phyloP scores from a whole-genome alignment of 768 basidiomycete genomes.

The Mycena maculata region DNA sequence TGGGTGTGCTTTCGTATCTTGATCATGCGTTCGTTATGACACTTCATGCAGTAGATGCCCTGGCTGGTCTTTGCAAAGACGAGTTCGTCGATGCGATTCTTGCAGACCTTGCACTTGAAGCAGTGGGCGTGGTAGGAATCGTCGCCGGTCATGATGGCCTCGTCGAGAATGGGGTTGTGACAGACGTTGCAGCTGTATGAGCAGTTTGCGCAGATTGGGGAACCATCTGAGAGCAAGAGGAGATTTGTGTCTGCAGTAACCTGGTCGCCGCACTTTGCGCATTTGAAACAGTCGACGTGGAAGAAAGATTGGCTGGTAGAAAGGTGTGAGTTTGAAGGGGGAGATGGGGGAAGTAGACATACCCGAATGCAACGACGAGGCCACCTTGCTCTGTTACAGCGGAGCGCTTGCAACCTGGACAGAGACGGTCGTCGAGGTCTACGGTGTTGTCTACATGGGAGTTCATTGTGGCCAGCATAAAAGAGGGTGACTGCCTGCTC shows the following conservation, averaged over 20 bases:
- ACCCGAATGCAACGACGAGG: slow-evolving; percentile 97
- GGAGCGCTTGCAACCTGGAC: slow-evolving; percentile 86
- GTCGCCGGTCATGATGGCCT: slow-evolving; percentile 99
- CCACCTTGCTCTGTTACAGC: slow-evolving; percentile 86
- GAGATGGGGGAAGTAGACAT: slow-evolving; percentile 49
- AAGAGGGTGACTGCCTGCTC: slow-evolving; percentile 40
- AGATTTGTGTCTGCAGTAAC: slow-evolving; percentile 98
- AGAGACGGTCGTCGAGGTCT: slow-evolving; percentile 67
- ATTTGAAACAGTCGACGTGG: slow-evolving; percentile 96
- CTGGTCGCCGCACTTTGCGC: slow-evolving; percentile 92
- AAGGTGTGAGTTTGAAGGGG: slow-evolving; percentile 17
- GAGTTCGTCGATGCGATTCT: slow-evolving; percentile 94
- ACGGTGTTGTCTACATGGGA: slow-evolving; percentile 26
- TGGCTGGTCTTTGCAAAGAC: slow-evolving; percentile 98
- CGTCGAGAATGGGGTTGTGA: slow-evolving; percentile 93
- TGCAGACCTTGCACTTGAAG: slow-evolving; percentile 97
- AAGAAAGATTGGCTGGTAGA: slow-evolving; percentile 86
- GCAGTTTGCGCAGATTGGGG: slow-evolving; percentile 94
- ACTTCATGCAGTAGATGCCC: slow-evolving; percentile 99
- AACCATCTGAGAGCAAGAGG: slow-evolving; percentile 95
- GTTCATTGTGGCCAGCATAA: slow-evolving; percentile 46
- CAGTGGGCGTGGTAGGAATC: slow-evolving; percentile 99
- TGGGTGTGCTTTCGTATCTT: slow-evolving; percentile 92
- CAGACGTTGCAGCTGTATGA: slow-evolving; percentile 97
- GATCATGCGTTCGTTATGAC: slow-evolving; percentile 97